phyloP scores from a whole-genome alignment of 352 stramenopile genomes.

The Phytopythium montanum region DNA sequence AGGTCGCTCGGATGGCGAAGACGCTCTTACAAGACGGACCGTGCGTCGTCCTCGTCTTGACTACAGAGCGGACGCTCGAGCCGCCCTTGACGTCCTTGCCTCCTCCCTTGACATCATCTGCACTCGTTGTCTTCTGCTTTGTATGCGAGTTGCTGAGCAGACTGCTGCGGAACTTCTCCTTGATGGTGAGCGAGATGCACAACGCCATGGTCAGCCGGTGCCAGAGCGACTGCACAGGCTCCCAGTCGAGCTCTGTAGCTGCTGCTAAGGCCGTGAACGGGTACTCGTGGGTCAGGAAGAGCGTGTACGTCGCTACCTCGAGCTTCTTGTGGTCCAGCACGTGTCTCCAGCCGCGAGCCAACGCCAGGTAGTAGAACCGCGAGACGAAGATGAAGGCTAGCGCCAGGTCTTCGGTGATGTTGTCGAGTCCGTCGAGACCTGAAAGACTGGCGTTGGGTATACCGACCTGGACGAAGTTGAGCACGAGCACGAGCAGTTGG shows the following conservation, averaged over 20 bases:
- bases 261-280: slow-evolving; percentile 25
- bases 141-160: background rate
- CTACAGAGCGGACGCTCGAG: too few species aligned
- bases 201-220: slow-evolving; percentile 19
- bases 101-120: too few species aligned
- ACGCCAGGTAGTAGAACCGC: slow-evolving; percentile 24
- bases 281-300: slow-evolving; percentile 36
- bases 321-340: slow-evolving; percentile 13
- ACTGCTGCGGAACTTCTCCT: slow-evolving; percentile 7
- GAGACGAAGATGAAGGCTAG: slow-evolving; percentile 21
- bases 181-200: slow-evolving; percentile 16
- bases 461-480: slow-evolving; percentile 9
- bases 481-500: slow-evolving; percentile 5
- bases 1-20: too few species aligned
- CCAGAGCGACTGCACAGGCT: slow-evolving; percentile 27
- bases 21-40: too few species aligned
- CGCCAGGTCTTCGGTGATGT: slow-evolving; percentile 14
- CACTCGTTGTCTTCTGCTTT: too few species aligned
- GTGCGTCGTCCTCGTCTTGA: too few species aligned
- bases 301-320: slow-evolving; percentile 11
- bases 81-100: too few species aligned
- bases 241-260: slow-evolving; percentile 19
- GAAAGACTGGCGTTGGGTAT: background rate
- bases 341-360: slow-evolving; percentile 11
- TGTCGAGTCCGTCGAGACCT: slow-evolving; percentile 6